Evolutionary conservation across 2,329 filamentous ascomycete species (phyloP), one percentile per base, ranked within the genome.

Genomic region (Lasiodiplodia sp.): DNA sequence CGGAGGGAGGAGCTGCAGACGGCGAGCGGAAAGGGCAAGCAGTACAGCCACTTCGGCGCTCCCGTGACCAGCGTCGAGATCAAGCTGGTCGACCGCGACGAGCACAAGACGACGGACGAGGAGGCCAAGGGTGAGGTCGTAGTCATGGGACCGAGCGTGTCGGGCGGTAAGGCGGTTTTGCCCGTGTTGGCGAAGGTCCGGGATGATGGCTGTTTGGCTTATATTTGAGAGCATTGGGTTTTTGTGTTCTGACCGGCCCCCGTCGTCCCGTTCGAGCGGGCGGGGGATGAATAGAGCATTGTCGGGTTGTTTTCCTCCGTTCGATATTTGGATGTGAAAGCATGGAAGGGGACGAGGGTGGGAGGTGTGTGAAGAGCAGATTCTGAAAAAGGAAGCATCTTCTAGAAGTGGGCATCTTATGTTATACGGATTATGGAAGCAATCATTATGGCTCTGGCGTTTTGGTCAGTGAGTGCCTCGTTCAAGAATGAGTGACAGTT

Each of bases 51-150:
- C 78, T 97, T 98, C 75, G 96, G 96, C 3, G 85, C 91, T 11
- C 94, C 95, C 2, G 77, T 96, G 51, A 92, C 91, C 71, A 91
- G 89, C 73, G 86, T 95, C 1, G 95, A 98, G 82, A 78, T 97
- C 49, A 87, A 92, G 75, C 78, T 97, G 70, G 87, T 85, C 73
- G 91, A 93, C 75, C 88, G 83, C 38, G 82, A 82, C 5, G 80
- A 81, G 40, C 82, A 87, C 71, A 89, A 88, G 79, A 91, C 89
- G 2, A 89, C 87, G 0, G 90, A 92, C 71, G 85, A 88, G 11
- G 74, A 78, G 21, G 68, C 68, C 38, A 76, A 76, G 3, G 78
- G 78, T 49, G 83, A 93, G 88, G 88, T 97, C 72, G 82, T 90
- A 47, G 91, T 91, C 3, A 85, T 85, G 40, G 93, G 93, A 0